Base-by-base conservation (phyloP, 228 moss, liverwort and hornwort species). In the Sphagnum magellanicum region DNA sequence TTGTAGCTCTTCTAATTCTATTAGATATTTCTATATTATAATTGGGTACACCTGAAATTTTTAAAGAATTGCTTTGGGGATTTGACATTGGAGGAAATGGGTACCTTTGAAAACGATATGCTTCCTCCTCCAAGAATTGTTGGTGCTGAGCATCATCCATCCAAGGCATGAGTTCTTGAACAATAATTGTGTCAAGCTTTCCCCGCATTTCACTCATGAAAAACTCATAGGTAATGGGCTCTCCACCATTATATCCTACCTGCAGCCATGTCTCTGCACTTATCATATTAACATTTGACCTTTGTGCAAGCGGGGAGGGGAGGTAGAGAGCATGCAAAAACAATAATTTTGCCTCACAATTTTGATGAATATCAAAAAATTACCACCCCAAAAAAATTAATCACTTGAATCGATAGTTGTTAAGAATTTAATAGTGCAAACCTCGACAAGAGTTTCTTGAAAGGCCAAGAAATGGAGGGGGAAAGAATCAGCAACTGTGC, bases 241-340 rank as follows among this genome's bases (percentile, higher is more conserved):
- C 82, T 79, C 97, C 97, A 51, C 78, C 88, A 72, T 98, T 88
- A 70, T 91, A 98, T 64, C 93, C 93, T 87, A 79, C 90, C 97
- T 98, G 91, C 90, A 83, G 67, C 73, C 83, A 78, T 71, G 59
- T 80, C 74, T 76, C 76, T 90, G 83, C 85, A 81, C 79, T 76
- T 70, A 66, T 68, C 73, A 74, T 80, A 83, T 83, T 74, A 86
- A 78, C 75, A 86, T 80, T 52, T 73, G 78, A 77, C 75, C 73
- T 85, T 79, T 68, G 73, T 32, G 32, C 32, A 32, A 32, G 32
- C 32, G 0, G 0, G 32, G 32, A 32, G 4, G 5, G 10, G 50
- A n/a, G 51, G 53, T 49, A 51, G 53, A n/a, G 67, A 67, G 13
- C 32, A 67, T 12, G 6, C 48, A 32, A 32, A 32, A 32, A 32